Base-by-base conservation (phyloP, 1,284 basidiomycete genomes). In the Phellopilus nigrolimitatus region DNA sequence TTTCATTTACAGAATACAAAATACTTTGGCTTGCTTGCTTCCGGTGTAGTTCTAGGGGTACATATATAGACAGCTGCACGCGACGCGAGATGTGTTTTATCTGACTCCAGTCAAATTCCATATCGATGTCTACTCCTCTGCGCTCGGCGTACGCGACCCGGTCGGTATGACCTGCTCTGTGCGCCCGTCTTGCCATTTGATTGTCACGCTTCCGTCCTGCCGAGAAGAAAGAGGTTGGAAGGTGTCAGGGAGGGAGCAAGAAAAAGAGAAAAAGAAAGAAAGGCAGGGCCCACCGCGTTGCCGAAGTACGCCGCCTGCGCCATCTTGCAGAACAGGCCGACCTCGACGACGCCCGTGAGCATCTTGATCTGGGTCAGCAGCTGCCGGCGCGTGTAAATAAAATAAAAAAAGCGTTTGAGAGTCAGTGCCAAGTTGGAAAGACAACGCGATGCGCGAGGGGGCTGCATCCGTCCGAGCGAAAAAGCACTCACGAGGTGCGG, bases 221-320 rank as follows among this genome's bases (percentile, higher is more conserved):
- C 41, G 8, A 42, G 27, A 19, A 33, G 10, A 24, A 40, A 34
- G 10, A 38, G 40, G 54, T 47, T 49, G 33, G 43, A 17, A 21
- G 49, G 30, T 37, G 8, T 43, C n/a, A n/a, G n/a, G n/a, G 39
- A 39, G 8, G 28, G n/a, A 17, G 30, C 7, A 24, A 24, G 13
- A 27, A 33, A 40, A 15, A 10, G n/a, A 24, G 27, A 19, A 8
- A 2, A 34, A 39, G 30, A 22, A 42, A 10, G 6, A 22, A 24
- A 42, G 22, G 19, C 2, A 17, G 21, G 12, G 64, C 74, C 56
- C 53, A 89, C 88, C 71, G 84, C 78, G 62, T 97, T 95, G 15
- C 95, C 95, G 71, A 98, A 99, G 76, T 98, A 99, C 8, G 95
- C 95, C 0, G 92, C 93, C 66, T 88, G 82, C n/a, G 89, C 92